Percentiles rank a stretch among this genome's conserved stretches.
phyloP scores from a whole-genome alignment of 805 yeast genomes.

The Suhomyces tanzawaensis region DNA sequence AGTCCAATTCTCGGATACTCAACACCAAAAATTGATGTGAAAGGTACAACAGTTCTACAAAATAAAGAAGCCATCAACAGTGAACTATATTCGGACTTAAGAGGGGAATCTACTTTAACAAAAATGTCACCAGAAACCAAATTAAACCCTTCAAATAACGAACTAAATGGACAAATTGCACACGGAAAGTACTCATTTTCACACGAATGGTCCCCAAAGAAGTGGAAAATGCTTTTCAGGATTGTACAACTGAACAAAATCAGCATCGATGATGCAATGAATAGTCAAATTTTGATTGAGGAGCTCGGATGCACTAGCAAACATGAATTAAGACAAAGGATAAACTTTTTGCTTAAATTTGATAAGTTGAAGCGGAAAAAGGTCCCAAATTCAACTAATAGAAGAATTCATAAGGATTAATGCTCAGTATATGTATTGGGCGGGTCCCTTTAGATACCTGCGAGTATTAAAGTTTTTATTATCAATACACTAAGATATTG shows the following conservation, averaged over 20 bases:
- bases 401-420: no score
- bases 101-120: no score
- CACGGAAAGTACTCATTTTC: neutral
- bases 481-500: neutral
- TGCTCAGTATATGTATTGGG: no score
- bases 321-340: constrained; percentile 31
- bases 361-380: constrained; percentile 4
- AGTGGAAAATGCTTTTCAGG: constrained; percentile 33
- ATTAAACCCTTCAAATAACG: neutral
- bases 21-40: constrained; percentile 5
- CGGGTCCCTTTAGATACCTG: neutral
- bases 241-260: constrained; percentile 27
- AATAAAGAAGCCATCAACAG: no score
- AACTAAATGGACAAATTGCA: neutral
- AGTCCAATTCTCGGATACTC: constrained; percentile 11
- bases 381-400: neutral
- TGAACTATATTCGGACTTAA: no score
- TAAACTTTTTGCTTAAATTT: constrained; percentile 22
- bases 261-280: constrained; percentile 24
- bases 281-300: constrained; percentile 25
- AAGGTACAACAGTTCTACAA: neutral
- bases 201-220: constrained; percentile 26
- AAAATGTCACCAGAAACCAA: neutral
- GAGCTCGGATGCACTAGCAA: constrained; percentile 25
- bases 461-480: neutral